Evolutionary conservation across 106 monocot genomes (phyloP), one percentile per base, ranked within the genome.

Genomic region (Posidonia australis): DNA sequence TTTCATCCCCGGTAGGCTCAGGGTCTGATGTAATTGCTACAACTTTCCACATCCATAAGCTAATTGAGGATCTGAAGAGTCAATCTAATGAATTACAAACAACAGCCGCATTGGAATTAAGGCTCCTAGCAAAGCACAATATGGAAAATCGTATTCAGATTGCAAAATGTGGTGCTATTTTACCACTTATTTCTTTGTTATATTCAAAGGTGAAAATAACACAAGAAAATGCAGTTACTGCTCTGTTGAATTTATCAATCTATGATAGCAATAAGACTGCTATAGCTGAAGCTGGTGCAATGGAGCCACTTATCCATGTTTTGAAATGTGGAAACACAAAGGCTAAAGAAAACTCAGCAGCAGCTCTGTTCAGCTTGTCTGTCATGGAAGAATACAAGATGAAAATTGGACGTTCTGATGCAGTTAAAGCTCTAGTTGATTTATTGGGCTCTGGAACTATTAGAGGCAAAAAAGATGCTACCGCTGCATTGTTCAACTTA

Each of bases 161-260:
- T 41, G 87, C 80, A 51, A 76, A 78, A 73, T 88, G 72, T 69
- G 88, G 92, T 27, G 85, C 82, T 36, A 81, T 92, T 36, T 19
- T 58, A 29, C 76, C 88, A 18, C 62, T 92, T 4, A 54, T 92
- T 42, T 67, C 74, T 18, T 73, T 92, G 64, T 57, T 88, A 41
- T 68, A 84, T 71, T 87, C 84, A 28, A 74, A 65, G 18, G 58
- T 59, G 17, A 81, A 74, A 63, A 64, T 61, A 42, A 61, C 77
- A 45, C 92, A 92, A 73, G 92, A 92, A 73, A 78, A 85, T 76
- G 80, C 88, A 14, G 92, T 92, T 21, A 92, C 92, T 42, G 83
- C 88, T 46, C 76, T 92, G 13, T 65, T 92, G 36, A 92, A 92
- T 67, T 65, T 92, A 49, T 88, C 92, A 13, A 85, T 92, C 51